Evolutionary conservation across 2,329 filamentous ascomycete species (phyloP).

Genomic region (Metarhizium brunneum): DNA sequence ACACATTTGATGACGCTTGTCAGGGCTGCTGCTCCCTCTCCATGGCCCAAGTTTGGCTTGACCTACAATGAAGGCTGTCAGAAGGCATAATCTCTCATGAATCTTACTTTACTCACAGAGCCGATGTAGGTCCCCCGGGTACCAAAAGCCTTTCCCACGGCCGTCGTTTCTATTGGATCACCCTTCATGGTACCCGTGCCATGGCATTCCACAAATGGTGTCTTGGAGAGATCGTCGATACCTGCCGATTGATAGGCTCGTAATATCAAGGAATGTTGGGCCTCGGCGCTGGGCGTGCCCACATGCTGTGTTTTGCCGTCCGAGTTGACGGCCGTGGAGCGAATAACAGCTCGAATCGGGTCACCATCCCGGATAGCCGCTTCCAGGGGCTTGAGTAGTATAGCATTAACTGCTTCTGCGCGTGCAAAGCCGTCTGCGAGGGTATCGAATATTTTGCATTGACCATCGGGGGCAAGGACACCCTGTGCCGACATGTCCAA

Average conservation of each 20-base stretch:
- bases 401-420: conserved; percentile 35
- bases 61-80: too few relatives aligned
- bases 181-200: too few relatives aligned
- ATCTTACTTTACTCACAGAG: too few relatives aligned
- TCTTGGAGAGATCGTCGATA: conserved; percentile 4
- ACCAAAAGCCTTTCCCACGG: too few relatives aligned
- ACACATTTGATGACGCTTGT: too few relatives aligned
- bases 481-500: conserved; percentile 23
- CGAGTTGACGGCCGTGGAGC: conserved; percentile 25
- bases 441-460: conserved; percentile 29
- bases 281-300: conserved; percentile 25
- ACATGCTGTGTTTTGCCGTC: conserved; percentile 35
- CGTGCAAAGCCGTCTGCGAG: conserved; percentile 40
- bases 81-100: too few relatives aligned
- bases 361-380: conserved; percentile 38
- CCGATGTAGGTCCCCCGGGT: too few relatives aligned
- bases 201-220: too few relatives aligned
- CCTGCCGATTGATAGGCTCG: conserved; percentile 19
- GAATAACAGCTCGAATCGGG: conserved; percentile 29
- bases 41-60: too few relatives aligned
- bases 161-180: too few relatives aligned
- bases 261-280: conserved; percentile 24
- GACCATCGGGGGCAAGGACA: conserved; percentile 24
- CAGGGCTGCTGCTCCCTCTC: too few relatives aligned
- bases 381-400: conserved; percentile 36